A percentile compares a stretch with the other conserved stretches of the same genome.
Conservation (phyloP, 129 eudicot species). For the Ambrosia artemisiifolia region DNA sequence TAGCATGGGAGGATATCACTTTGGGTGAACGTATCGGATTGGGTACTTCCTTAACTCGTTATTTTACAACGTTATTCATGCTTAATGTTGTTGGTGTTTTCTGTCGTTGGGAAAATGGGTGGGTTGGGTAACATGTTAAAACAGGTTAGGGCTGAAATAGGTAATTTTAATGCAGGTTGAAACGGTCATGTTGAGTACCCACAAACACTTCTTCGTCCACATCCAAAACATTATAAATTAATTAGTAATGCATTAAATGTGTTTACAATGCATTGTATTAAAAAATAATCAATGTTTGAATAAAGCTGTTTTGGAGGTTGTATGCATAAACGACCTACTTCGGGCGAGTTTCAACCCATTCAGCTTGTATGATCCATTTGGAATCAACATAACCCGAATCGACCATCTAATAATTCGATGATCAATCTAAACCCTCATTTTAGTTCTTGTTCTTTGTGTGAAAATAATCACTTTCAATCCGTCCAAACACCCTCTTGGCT, state of each 20-base stretch:
- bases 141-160: not conserved
- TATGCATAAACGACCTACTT: not conserved
- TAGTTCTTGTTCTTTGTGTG: not conserved
- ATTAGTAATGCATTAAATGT: not conserved
- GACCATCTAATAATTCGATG: not conserved
- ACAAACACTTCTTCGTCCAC: not conserved
- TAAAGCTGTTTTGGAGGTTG: not conserved
- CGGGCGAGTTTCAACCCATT: not conserved
- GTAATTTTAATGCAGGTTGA: not conserved
- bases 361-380: not conserved
- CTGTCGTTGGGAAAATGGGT: not conserved
- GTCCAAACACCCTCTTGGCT: not conserved
- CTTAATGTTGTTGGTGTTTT: not conserved
- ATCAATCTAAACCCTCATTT: not conserved
- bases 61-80: not conserved
- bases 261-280: not conserved
- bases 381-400: not conserved
- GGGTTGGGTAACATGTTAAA: not conserved
- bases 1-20: constrained; percentile 86
- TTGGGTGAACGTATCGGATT: constrained; percentile 97
- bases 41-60: constrained; percentile 43
- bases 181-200: not conserved
- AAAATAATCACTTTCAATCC: not conserved
- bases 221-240: not conserved
- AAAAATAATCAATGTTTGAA: not conserved